Conservation (phyloP, 2,329 filamentous ascomycete genomes). For the Cladophialophora chaetospira region DNA sequence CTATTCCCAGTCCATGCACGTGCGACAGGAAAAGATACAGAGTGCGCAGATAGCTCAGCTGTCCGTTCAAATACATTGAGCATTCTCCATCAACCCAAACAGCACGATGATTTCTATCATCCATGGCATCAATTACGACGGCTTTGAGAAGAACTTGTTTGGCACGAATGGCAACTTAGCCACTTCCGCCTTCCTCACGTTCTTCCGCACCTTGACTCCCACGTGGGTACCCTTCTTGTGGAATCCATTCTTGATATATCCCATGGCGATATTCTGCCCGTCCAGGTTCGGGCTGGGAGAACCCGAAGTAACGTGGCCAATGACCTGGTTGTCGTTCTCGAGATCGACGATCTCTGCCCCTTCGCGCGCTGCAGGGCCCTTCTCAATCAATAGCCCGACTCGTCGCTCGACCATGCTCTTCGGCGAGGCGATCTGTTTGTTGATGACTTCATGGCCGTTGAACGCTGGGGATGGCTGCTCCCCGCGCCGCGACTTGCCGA, state of each 20-base stretch:
- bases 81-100: no score
- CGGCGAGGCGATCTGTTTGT: conserved; percentile 65
- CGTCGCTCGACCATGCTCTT: conserved; percentile 71
- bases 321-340: conserved; percentile 57
- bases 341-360: conserved; percentile 73
- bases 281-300: conserved; percentile 83
- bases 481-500: conserved; percentile 74
- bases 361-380: conserved; percentile 83
- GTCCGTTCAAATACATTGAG: no score
- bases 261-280: conserved; percentile 91
- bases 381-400: conserved; percentile 76
- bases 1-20: not conserved
- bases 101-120: no score
- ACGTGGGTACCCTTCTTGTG: conserved; percentile 85
- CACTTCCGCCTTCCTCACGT: conserved; percentile 71
- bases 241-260: conserved; percentile 76
- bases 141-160: conserved; percentile 69
- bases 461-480: conserved; percentile 63
- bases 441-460: conserved; percentile 77
- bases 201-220: conserved; percentile 74
- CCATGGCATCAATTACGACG: not conserved
- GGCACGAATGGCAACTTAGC: conserved; percentile 88
- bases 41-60: no score
- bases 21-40: no score
- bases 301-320: conserved; percentile 85